Evolutionary conservation across 768 basidiomycete species (phyloP), one percentile per base, ranked within the genome.

Genomic region (Agrocybe chaxingu): DNA sequence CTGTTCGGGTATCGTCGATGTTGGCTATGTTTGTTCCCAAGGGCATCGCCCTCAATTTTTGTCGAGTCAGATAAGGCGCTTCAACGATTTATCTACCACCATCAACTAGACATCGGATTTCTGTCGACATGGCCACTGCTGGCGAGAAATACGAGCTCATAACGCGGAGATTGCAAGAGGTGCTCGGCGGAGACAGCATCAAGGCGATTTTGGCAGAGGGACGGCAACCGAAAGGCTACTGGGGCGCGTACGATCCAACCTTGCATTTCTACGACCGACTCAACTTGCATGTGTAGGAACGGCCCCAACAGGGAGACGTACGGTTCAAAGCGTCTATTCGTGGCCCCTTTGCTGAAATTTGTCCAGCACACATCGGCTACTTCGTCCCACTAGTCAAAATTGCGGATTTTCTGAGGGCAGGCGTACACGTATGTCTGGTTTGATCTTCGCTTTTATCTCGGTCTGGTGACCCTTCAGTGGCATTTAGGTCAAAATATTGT

Each of bases 351-450:
- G 8, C 19, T 19, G 12, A 18, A n/a, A 48, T 13, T 46, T 37
- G 51, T 38, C 36, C 60, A 98, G 96, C 96, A 6, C 97, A 98
- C 62, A 87, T 98, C 51, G 97, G 92, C 5, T 99, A 99, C 77
- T 96, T 97, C 65, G 96, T 96, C 0, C 85, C 97, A 2, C 71
- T 98, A 53, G 85, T 83, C 18, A 99, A 99, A 76, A 91, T 99
- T 50, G 92, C 94, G 7, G 96, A 98, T 72, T 98, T 99, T 69
- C 70, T 98, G 39, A 79, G 82, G 37, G 96, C 95, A 1, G 95
- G 85, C n/a, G 93, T 94, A 2, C 86, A 92, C 67, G 89, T 89
- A 59, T 49, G 48, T 57, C 34, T 52, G 8, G 34, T 52, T 36
- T 16, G 47, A 0, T 48, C 34, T 34, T 52, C 56, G 36, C 48